A percentile compares a stretch with the other conserved stretches of the same genome.
phyloP scores from a whole-genome alignment of 2,329 filamentous ascomycete species.

The Tolypocladium guangdongense region DNA sequence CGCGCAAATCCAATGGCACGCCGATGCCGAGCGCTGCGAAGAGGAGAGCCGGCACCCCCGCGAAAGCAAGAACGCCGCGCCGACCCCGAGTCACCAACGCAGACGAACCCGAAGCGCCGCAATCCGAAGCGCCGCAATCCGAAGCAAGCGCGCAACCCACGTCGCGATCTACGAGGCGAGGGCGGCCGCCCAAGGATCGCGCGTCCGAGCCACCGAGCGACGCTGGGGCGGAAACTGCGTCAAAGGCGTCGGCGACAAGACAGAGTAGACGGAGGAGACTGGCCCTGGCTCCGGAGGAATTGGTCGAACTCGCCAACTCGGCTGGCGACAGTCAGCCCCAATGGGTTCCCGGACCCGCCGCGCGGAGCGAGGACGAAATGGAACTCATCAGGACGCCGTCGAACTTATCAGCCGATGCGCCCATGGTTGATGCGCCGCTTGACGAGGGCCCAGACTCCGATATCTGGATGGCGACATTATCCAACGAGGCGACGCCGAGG shows the following conservation, averaged over 20 bases:
- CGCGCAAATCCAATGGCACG: conserved; percentile 40
- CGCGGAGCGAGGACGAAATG: conserved; percentile 15
- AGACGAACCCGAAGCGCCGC: conserved; percentile 15
- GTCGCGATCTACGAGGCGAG: conserved; percentile 18
- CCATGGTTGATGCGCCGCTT: conserved; percentile 2
- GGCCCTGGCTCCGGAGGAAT: conserved; percentile 14
- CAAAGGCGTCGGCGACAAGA: conserved; percentile 5
- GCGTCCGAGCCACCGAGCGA: conserved; percentile 15
- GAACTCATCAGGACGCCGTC: conserved; percentile 13
- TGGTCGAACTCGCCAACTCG: conserved; percentile 14
- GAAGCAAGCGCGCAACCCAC: conserved; percentile 17
- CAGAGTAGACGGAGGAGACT: conserved; percentile 10
- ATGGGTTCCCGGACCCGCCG: conserved; percentile 4
- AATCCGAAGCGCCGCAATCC: conserved; percentile 7
- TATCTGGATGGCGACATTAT: conserved; percentile 34
- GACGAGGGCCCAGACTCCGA: conserved; percentile 24
- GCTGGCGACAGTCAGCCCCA: conserved; percentile 8
- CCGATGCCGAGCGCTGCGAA: conserved; percentile 34
- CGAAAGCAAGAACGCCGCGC: conserved; percentile 20
- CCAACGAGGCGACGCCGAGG: conserved; percentile 25
- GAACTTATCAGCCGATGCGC: conserved; percentile 3
- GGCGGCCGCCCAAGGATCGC: conserved; percentile 17
- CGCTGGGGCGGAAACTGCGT: conserved; percentile 8
- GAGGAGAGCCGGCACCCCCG: conserved; percentile 35
- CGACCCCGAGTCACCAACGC: conserved; percentile 20